These are phyloP conservation scores for Dendrobium nobile DNA, from an alignment of 106 monocot species.

Conservation along the genomic window DNA sequence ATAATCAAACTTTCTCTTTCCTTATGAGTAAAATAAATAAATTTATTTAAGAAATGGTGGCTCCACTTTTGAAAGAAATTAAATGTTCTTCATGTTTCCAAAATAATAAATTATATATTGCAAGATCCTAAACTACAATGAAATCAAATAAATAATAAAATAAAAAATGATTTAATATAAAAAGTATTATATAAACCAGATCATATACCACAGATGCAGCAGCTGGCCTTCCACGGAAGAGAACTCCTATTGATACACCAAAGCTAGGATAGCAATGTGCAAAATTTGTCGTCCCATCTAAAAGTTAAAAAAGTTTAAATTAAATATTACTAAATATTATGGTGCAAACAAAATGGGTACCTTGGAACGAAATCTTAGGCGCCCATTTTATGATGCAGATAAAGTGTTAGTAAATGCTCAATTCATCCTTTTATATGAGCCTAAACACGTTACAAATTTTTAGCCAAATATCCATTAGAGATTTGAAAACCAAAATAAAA, in stretches of 20 bases:
- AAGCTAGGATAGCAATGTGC: slow-evolving; percentile 98
- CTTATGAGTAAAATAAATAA: background rate
- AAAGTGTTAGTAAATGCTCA: no score
- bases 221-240: slow-evolving; percentile 88
- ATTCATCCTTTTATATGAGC: no score
- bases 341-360: background rate
- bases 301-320: slow-evolving; percentile 11
- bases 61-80: background rate
- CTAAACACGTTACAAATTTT: no score
- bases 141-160: no score
- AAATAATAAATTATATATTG: no score
- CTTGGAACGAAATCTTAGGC: background rate
- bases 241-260: slow-evolving; percentile 94
- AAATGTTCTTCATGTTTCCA: background rate
- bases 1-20: background rate
- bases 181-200: background rate
- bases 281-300: slow-evolving; percentile 99
- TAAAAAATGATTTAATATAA: background rate
- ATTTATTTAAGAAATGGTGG: background rate
- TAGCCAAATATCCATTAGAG: no score
- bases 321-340: background rate
- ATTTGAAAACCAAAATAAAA: background rate
- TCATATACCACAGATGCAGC: slow-evolving; percentile 84
- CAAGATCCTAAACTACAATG: no score
- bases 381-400: no score